phyloP scores from a whole-genome alignment of 768 basidiomycete species.

The Kwoniella mangroviensis region DNA sequence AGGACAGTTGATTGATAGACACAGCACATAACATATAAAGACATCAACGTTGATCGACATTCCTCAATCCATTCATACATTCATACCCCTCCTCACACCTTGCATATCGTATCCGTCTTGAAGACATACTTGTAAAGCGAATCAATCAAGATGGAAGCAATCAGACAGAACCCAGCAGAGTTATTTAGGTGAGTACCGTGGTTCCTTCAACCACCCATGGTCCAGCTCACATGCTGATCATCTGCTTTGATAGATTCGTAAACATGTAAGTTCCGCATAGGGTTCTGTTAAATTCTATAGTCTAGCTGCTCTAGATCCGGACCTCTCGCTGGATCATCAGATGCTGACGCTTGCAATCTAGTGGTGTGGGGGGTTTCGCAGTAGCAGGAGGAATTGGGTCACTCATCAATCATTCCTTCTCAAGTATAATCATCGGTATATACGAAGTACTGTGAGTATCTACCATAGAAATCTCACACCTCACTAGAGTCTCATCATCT shows the following conservation, averaged over 20 bases:
- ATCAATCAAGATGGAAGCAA: slow-evolving; percentile 43
- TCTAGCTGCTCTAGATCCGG: too few species aligned
- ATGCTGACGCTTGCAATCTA: not conserved
- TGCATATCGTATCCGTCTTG: not conserved
- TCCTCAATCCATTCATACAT: not conserved
- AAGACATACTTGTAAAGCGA: not conserved
- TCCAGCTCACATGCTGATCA: slow-evolving; percentile 12
- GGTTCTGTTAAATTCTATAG: too few species aligned
- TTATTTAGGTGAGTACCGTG: slow-evolving; percentile 41
- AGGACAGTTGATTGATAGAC: not conserved
- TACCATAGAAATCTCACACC: not conserved
- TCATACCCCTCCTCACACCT: not conserved
- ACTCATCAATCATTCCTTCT: slow-evolving; percentile 55
- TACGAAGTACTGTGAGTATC: slow-evolving; percentile 54
- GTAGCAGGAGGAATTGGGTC: slow-evolving; percentile 54
- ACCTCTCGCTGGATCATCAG: too few species aligned
- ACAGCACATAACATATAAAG: not conserved
- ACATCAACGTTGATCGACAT: not conserved
- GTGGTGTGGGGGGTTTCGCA: slow-evolving; percentile 50
- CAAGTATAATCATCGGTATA: slow-evolving; percentile 57
- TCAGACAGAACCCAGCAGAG: slow-evolving; percentile 54
- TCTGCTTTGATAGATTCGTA: slow-evolving; percentile 34
- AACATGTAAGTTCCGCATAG: slow-evolving; percentile 44
- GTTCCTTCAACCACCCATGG: not conserved
- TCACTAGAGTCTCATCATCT: not conserved